A percentile compares a stretch with the other conserved stretches of the same genome.
Evolutionary conservation across 2,329 filamentous ascomycete species (phyloP).

Genomic region (Lasiodiplodia gonubiensis): DNA sequence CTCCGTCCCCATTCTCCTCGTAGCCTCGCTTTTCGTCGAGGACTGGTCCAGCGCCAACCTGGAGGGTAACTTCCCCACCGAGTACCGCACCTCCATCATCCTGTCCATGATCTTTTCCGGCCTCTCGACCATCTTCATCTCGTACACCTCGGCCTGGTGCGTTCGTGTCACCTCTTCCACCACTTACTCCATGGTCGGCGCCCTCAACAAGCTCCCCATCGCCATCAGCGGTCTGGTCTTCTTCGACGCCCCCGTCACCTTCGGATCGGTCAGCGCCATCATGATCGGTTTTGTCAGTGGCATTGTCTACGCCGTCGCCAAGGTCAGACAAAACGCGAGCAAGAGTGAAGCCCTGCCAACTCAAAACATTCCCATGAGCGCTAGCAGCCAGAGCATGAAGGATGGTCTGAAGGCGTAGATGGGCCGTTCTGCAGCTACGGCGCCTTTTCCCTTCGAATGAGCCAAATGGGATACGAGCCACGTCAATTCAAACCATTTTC

Average conservation of each 20-base stretch:
- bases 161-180: constrained; percentile 97
- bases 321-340: constrained; percentile 77
- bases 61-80: constrained; percentile 83
- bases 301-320: constrained; percentile 86
- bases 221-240: constrained; percentile 87
- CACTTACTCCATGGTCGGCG: constrained; percentile 98
- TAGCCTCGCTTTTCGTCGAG: constrained; percentile 81
- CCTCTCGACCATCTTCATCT: constrained; percentile 93
- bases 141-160: constrained; percentile 99
- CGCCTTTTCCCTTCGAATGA: constrained; percentile 16
- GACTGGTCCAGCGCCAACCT: constrained; percentile 92
- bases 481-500: background rate
- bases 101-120: constrained; percentile 94
- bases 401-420: constrained; percentile 72
- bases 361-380: constrained; percentile 75
- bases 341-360: constrained; percentile 68
- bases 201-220: constrained; percentile 96
- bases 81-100: constrained; percentile 77
- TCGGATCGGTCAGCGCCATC: constrained; percentile 91
- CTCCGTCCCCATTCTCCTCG: constrained; percentile 87
- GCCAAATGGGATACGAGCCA: constrained; percentile 8
- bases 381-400: constrained; percentile 87
- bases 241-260: constrained; percentile 91
- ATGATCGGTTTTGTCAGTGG: constrained; percentile 89
- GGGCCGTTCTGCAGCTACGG: background rate